Percentiles rank a stretch among this genome's conserved stretches.
Evolutionary conservation across 768 basidiomycete genomes (phyloP).

Genomic region (Termitomyces sp.): DNA sequence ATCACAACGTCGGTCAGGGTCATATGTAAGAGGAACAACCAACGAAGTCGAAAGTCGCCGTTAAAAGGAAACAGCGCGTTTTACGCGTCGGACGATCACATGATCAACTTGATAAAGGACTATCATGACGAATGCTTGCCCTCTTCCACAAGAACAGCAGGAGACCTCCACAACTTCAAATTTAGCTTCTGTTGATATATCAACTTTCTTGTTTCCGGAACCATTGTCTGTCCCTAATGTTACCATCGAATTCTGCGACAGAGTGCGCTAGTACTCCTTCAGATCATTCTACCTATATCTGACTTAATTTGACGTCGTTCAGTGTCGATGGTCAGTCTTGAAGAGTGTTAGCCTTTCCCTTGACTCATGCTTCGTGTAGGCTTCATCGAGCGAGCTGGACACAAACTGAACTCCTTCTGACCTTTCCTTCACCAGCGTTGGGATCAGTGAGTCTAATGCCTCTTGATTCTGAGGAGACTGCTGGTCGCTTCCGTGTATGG

Average conservation of each 20-base stretch:
- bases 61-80: conserved; percentile 44
- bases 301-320: neutral
- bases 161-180: neutral
- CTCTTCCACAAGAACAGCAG: neutral
- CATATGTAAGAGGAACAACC: conserved; percentile 1
- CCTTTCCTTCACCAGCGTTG: conserved; percentile 78
- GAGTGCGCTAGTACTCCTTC: conserved; percentile 50
- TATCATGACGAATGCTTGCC: conserved; percentile 1
- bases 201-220: conserved; percentile 52
- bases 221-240: conserved; percentile 43
- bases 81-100: conserved; percentile 23
- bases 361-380: conserved; percentile 38
- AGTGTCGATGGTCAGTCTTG: conserved; percentile 77
- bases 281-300: neutral
- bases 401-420: conserved; percentile 88
- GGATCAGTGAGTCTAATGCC: conserved; percentile 68
- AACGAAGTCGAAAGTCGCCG: neutral
- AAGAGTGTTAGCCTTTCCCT: neutral
- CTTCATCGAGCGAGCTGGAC: conserved; percentile 90
- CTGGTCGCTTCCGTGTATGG: conserved; percentile 92
- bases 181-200: conserved; percentile 30
- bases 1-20: conserved; percentile 9
- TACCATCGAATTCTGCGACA: conserved; percentile 90
- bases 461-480: conserved; percentile 72
- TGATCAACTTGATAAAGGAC: conserved; percentile 8